Evolutionary conservation across 2,329 filamentous ascomycete genomes (phyloP).

Genomic region (Colletotrichum siamense): DNA sequence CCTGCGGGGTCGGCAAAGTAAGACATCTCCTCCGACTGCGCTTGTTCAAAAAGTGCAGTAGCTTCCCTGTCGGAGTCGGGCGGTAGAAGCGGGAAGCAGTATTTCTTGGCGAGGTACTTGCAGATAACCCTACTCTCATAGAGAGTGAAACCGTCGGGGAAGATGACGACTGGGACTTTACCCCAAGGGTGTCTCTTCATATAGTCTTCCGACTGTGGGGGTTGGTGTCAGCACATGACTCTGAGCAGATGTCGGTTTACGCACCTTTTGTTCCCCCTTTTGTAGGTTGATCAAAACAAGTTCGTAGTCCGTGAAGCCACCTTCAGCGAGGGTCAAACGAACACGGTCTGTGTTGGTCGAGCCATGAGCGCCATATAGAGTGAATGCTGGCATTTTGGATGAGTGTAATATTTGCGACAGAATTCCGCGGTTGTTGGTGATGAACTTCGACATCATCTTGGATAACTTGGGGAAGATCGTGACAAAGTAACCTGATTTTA

Average conservation of each 20-base stretch:
- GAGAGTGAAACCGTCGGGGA: constrained; percentile 46
- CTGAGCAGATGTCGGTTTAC: constrained; percentile 18
- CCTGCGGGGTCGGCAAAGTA: constrained; percentile 50
- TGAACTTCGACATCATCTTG: constrained; percentile 33
- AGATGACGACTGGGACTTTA: constrained; percentile 44
- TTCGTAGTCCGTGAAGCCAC: constrained; percentile 47
- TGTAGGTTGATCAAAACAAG: constrained; percentile 40
- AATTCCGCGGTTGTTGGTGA: constrained; percentile 25
- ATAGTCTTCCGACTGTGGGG: constrained; percentile 38
- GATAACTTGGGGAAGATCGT: background rate
- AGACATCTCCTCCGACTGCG: constrained; percentile 42
- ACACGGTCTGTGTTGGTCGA: constrained; percentile 49
- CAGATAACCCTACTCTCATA: constrained; percentile 53
- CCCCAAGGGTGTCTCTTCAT: constrained; percentile 45
- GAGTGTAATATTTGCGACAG: constrained; percentile 31
- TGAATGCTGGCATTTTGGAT: constrained; percentile 47
- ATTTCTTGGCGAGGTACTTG: constrained; percentile 50
- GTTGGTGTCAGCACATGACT: constrained; percentile 27
- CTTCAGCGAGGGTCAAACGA: constrained; percentile 46
- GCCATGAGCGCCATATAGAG: constrained; percentile 43
- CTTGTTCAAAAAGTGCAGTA: constrained; percentile 48
- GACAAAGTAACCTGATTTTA: background rate
- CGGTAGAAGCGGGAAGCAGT: constrained; percentile 49
- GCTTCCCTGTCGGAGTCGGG: constrained; percentile 41
- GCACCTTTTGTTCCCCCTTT: constrained; percentile 47